Percentiles rank a stretch among this genome's conserved stretches.
Evolutionary conservation across 1,139 yeast species (phyloP).

Genomic region (Suhomyces bolitotheri): DNA sequence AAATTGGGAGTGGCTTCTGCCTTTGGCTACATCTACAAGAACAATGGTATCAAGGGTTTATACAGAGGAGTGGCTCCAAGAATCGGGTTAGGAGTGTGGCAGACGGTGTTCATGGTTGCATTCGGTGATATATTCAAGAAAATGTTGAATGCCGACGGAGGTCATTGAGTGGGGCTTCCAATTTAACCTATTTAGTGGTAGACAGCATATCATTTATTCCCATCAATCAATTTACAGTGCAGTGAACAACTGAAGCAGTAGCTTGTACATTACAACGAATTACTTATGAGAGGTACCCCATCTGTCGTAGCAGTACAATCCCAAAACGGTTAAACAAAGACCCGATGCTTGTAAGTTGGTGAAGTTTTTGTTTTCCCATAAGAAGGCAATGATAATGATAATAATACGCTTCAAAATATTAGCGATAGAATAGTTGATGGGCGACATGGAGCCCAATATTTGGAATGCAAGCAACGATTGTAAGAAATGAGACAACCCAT

Average conservation of each 20-base stretch:
- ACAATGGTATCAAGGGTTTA: constrained; percentile 85
- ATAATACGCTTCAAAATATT: constrained; percentile 84
- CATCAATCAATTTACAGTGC: no score
- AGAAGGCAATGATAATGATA: constrained; percentile 75
- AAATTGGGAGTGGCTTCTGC: constrained; percentile 81
- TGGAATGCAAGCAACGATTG: constrained; percentile 90
- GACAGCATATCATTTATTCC: background rate
- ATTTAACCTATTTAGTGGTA: background rate
- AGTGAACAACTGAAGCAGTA: background rate
- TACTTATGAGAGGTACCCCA: constrained; percentile 51
- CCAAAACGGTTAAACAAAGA: constrained; percentile 62
- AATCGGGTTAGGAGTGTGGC: constrained; percentile 96
- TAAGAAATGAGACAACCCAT: constrained; percentile 79
- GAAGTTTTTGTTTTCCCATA: constrained; percentile 69
- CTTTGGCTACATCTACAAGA: constrained; percentile 74
- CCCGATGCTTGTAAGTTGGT: constrained; percentile 65
- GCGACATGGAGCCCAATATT: constrained; percentile 78
- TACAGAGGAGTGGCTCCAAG: constrained; percentile 97
- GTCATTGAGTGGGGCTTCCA: background rate
- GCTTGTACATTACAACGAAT: constrained; percentile 1
- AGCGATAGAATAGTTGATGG: constrained; percentile 91
- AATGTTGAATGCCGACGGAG: constrained; percentile 45
- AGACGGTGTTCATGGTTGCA: constrained; percentile 98
- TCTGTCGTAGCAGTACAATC: constrained; percentile 69
- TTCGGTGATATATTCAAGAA: constrained; percentile 79